Conservation (phyloP, 345 rosid species). For the rapeseed (Brassica napus) region DNA sequence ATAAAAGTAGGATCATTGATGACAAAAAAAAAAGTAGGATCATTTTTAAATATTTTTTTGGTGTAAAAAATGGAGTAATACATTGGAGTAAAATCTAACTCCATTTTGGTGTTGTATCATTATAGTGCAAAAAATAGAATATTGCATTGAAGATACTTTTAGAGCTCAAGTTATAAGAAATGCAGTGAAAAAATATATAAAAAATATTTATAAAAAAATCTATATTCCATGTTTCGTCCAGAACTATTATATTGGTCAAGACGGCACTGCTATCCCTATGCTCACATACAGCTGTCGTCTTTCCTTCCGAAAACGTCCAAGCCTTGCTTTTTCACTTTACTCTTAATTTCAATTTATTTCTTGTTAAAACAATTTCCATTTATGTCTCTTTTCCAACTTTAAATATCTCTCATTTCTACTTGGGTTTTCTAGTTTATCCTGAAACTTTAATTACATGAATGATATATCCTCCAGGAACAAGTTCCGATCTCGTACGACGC, state of each 20-base stretch:
- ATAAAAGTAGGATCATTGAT: too few relatives aligned
- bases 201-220: background rate
- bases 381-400: background rate
- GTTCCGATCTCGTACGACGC: slow-evolving; percentile 45
- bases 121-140: too few relatives aligned
- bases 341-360: slow-evolving; percentile 3
- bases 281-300: slow-evolving; percentile 27
- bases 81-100: too few relatives aligned
- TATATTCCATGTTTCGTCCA: too few relatives aligned
- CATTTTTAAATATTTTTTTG: too few relatives aligned
- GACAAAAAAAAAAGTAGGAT: too few relatives aligned
- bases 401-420: slow-evolving; percentile 15
- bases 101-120: too few relatives aligned
- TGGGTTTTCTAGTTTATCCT: background rate
- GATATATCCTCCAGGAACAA: slow-evolving; percentile 35
- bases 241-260: too few relatives aligned
- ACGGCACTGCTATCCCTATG: slow-evolving; percentile 4
- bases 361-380: slow-evolving; percentile 7
- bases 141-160: too few relatives aligned
- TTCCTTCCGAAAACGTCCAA: slow-evolving; percentile 40
- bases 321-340: slow-evolving; percentile 39
- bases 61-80: too few relatives aligned
- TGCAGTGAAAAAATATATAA: background rate
- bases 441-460: slow-evolving; percentile 28
- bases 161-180: too few relatives aligned